Conservation (phyloP, 2,329 filamentous ascomycete species). For the Zymoseptoria crescenta region DNA sequence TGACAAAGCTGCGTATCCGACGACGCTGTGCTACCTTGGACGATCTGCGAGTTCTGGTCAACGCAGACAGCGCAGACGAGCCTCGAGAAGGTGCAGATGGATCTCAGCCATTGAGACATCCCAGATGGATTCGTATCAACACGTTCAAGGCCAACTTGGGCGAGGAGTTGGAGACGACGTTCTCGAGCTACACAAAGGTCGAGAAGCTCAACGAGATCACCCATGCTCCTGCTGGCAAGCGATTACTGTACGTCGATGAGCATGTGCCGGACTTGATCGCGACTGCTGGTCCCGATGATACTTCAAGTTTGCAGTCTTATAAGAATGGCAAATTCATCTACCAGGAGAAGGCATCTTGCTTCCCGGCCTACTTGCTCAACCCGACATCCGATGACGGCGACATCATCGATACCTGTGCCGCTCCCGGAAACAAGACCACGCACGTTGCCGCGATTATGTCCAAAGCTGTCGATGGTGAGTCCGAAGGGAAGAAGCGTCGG, state of each 20-base stretch:
- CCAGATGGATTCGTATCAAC: slow-evolving; percentile 90
- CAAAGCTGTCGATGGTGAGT: slow-evolving; percentile 8
- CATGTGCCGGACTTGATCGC: slow-evolving; percentile 80
- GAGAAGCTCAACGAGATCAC: slow-evolving; percentile 48
- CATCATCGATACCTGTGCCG: slow-evolving; percentile 86
- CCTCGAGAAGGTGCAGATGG: slow-evolving; percentile 25
- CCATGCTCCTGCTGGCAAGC: slow-evolving; percentile 30
- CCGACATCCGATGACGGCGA: slow-evolving; percentile 60
- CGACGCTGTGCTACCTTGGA: slow-evolving; percentile 62
- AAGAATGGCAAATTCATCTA: slow-evolving; percentile 70
- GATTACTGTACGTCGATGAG: slow-evolving; percentile 62
- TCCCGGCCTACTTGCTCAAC: slow-evolving; percentile 82
- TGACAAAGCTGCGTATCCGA: slow-evolving; percentile 69
- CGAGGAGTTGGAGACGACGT: slow-evolving; percentile 66
- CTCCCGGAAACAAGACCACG: slow-evolving; percentile 95
- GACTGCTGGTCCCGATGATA: slow-evolving; percentile 59
- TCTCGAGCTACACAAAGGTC: slow-evolving; percentile 55
- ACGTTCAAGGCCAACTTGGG: slow-evolving; percentile 63
- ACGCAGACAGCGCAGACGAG: slow-evolving; percentile 31
- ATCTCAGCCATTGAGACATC: slow-evolving; percentile 47
- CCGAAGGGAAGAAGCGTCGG: not conserved
- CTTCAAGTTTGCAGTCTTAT: slow-evolving; percentile 69
- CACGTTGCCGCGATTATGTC: slow-evolving; percentile 71
- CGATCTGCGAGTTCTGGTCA: slow-evolving; percentile 53
- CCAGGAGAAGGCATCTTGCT: slow-evolving; percentile 95